phyloP scores from a whole-genome alignment of 495 filamentous ascomycete species.

The Talaromyces wortmannii region DNA sequence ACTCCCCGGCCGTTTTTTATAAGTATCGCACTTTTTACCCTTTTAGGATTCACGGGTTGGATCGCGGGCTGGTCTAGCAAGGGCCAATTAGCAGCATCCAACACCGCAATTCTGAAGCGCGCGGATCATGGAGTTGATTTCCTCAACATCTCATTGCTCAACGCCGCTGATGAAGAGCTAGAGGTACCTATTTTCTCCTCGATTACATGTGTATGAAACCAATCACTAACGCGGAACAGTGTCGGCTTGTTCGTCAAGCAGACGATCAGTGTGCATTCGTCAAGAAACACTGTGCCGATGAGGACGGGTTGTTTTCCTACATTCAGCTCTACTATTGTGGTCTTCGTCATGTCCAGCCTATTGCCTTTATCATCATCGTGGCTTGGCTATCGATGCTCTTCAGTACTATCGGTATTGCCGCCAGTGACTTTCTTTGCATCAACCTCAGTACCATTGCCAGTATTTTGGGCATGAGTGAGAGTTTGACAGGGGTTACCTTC shows the following conservation, averaged over 20 bases:
- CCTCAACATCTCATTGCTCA: not conserved
- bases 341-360: slow-evolving; percentile 56
- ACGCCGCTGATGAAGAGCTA: slow-evolving; percentile 12
- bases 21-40: not conserved
- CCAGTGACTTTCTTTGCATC: slow-evolving; percentile 96
- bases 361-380: slow-evolving; percentile 72
- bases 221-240: slow-evolving; percentile 43
- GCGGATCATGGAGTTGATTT: not conserved
- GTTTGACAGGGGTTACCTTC: slow-evolving; percentile 93
- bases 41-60: not conserved
- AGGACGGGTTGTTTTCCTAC: slow-evolving; percentile 85
- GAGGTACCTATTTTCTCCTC: slow-evolving; percentile 23
- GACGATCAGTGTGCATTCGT: slow-evolving; percentile 84
- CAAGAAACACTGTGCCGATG: slow-evolving; percentile 71
- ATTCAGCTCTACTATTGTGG: slow-evolving; percentile 88
- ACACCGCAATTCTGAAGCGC: not conserved
- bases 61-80: not conserved
- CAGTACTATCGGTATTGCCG: slow-evolving; percentile 96
- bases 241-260: slow-evolving; percentile 70
- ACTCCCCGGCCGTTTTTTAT: slow-evolving; percentile 1
- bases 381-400: slow-evolving; percentile 89
- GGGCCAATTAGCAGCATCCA: not conserved
- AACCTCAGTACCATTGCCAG: slow-evolving; percentile 88
- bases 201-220: not conserved
- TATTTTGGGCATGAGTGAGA: slow-evolving; percentile 89